Base-by-base conservation (phyloP, 768 basidiomycete species). In the Paxillus ammoniavirescens region DNA sequence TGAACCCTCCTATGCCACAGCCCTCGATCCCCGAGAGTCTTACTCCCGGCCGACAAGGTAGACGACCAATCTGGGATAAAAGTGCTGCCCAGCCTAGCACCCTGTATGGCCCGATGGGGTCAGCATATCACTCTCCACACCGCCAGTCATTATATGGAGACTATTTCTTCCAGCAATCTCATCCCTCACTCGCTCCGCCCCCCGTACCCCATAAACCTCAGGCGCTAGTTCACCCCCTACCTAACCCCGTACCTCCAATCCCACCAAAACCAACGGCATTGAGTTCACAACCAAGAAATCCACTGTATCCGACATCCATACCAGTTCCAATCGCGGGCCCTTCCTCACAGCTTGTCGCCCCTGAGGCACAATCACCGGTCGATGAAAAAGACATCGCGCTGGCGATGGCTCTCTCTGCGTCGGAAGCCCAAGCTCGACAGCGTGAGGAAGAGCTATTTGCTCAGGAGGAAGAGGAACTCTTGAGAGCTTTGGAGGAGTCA, bases 391-490 rank as follows among this genome's bases (percentile, higher is more conserved):
- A 76, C 14, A 58, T 76, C 21, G 79, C 74, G 10, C 59, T 78
- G 14, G 80, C 77, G 14, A 58, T 83, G 46, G 79, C 82, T 2
- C 72, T 79, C 51, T 78, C 69, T 12, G 54, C 49, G 1, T 59
- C 79, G 15, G 80, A 81, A 44, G 71, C 75, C 8, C 61, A 81
- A 44, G 71, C 75, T 8, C 61, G 48, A 35, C 59, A 47, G n/a
- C 67, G 45, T 17, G 67, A 70, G 42, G 54, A 61, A 42, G 61
- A 53, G 7, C 21, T 71, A 42, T 54, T 62, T 31, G 59, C 59
- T 18, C 65, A 65, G 53, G 87, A 91, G 63, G 86, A 89, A 53
- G 82, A 83, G 30, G 84, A 89, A 41, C 72, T 91, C 13, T 81
- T 80, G 18, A 75, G 75, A 56, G 89, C 87, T 0, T 59, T 91